phyloP scores from a whole-genome alignment of 352 stramenopile species.

The Pythium folliculosum region DNA sequence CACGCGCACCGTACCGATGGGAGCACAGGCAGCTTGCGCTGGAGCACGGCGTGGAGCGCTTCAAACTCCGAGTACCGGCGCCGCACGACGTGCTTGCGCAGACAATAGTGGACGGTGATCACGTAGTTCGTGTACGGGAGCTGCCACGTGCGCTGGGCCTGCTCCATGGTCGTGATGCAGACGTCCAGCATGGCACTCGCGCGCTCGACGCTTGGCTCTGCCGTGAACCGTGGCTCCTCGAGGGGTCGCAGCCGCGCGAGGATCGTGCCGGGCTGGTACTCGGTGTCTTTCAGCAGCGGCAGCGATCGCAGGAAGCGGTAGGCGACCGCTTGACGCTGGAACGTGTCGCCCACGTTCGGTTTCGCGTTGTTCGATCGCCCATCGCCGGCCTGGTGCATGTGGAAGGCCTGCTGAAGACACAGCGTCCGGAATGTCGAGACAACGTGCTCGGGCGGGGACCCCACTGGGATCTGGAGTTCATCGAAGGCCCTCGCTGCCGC shows the following conservation, averaged over 20 bases:
- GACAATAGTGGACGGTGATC: conserved; percentile 68
- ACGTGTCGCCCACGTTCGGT: conserved; percentile 24
- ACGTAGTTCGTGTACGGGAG: conserved; percentile 81
- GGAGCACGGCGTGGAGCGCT: conserved; percentile 43
- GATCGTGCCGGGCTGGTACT: conserved; percentile 38
- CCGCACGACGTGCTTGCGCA: conserved; percentile 66
- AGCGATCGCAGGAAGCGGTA: conserved; percentile 68
- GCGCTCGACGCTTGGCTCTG: conserved; percentile 32
- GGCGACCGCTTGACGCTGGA: conserved; percentile 62
- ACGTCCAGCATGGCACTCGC: conserved; percentile 68
- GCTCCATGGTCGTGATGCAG: conserved; percentile 60
- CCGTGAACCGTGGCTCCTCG: conserved; percentile 24
- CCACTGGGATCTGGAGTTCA: conserved; percentile 55
- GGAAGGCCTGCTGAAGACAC: conserved; percentile 46
- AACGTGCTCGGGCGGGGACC: conserved; percentile 51
- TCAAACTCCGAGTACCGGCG: conserved; percentile 70
- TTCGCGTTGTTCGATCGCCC: background rate
- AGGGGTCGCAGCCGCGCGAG: conserved; percentile 48
- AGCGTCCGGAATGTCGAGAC: conserved; percentile 47
- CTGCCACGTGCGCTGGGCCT: conserved; percentile 47
- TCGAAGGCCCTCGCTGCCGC: conserved; percentile 49
- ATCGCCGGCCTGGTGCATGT: conserved; percentile 14
- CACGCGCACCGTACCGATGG: conserved; percentile 39
- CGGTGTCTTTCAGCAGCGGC: conserved; percentile 41
- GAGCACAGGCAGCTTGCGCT: conserved; percentile 50